Percentiles rank a stretch among this genome's conserved stretches.
phyloP scores from a whole-genome alignment of 805 yeast species.

The Myxozyma udenii region DNA sequence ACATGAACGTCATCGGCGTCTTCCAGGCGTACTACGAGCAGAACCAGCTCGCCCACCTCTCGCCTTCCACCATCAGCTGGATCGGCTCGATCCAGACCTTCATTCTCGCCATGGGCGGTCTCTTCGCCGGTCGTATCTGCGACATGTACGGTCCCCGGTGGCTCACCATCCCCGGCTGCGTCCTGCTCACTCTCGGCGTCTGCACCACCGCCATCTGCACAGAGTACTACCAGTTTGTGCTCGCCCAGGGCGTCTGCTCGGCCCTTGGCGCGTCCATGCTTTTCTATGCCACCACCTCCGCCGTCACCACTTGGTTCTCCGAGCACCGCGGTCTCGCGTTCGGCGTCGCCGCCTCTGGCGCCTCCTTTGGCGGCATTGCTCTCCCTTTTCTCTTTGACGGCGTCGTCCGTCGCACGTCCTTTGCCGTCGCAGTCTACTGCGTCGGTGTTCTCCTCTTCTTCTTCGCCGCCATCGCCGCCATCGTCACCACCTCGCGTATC shows the following conservation, averaged over 20 bases:
- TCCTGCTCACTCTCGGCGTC: constrained; percentile 33
- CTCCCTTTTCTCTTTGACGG: constrained; percentile 49
- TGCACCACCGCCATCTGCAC: constrained; percentile 42
- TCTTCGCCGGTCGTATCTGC: constrained; percentile 36
- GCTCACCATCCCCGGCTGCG: constrained; percentile 32
- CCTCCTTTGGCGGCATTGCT: constrained; percentile 51
- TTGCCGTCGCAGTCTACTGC: constrained; percentile 51
- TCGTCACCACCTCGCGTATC: constrained; percentile 34
- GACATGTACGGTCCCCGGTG: constrained; percentile 34
- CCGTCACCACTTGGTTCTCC: constrained; percentile 48
- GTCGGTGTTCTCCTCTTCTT: constrained; percentile 47
- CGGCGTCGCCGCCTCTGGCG: constrained; percentile 51
- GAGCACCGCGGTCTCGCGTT: constrained; percentile 47
- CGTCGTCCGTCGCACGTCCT: constrained; percentile 47
- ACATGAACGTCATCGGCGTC: constrained; percentile 37
- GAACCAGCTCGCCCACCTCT: constrained; percentile 29
- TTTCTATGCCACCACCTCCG: constrained; percentile 47
- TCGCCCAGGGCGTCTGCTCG: constrained; percentile 52
- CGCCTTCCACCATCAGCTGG: constrained; percentile 39
- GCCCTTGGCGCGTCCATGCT: constrained; percentile 48
- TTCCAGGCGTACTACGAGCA: constrained; percentile 36
- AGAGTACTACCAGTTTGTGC: constrained; percentile 50
- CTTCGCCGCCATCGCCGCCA: constrained; percentile 33
- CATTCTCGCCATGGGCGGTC: constrained; percentile 33
- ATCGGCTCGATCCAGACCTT: constrained; percentile 39